Evolutionary conservation across 805 yeast species (phyloP).

Genomic region (Alloascoidea hylecoeti): DNA sequence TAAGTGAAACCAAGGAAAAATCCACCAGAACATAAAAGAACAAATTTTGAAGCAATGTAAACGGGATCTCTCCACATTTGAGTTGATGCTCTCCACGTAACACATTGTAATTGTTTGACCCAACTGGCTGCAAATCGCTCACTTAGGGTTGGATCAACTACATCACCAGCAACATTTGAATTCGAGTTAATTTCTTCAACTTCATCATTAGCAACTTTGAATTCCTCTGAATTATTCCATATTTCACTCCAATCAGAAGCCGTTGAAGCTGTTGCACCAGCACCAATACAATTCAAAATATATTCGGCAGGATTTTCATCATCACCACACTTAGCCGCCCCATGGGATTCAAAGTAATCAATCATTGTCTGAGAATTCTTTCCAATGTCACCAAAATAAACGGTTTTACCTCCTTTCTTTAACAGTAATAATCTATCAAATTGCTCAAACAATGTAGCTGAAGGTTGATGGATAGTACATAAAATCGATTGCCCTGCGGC

Average conservation of each 20-base stretch:
- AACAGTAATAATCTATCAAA: slow-evolving; percentile 16
- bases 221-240: neutral
- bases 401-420: slow-evolving; percentile 14
- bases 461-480: slow-evolving; percentile 31
- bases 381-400: slow-evolving; percentile 8
- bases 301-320: slow-evolving; percentile 17
- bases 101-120: slow-evolving; percentile 22
- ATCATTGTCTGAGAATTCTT: slow-evolving; percentile 4
- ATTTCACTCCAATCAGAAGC: neutral
- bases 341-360: slow-evolving; percentile 11
- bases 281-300: slow-evolving; percentile 12
- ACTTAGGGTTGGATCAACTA: neutral
- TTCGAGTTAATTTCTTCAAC: neutral
- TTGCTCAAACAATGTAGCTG: slow-evolving; percentile 17
- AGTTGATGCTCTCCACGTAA: slow-evolving; percentile 25
- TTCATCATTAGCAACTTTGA: neutral
- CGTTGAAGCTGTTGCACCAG: slow-evolving; percentile 1
- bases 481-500: slow-evolving; percentile 42
- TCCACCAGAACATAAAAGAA: slow-evolving; percentile 33
- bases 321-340: slow-evolving; percentile 10
- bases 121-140: slow-evolving; percentile 1
- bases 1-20: slow-evolving; percentile 63
- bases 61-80: slow-evolving; percentile 47
- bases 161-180: neutral
- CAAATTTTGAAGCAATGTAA: slow-evolving; percentile 48